These are phyloP conservation scores for Fonsecaea erecta DNA, from an alignment of 2,329 filamentous ascomycete genomes.

Conservation along the genomic window DNA sequence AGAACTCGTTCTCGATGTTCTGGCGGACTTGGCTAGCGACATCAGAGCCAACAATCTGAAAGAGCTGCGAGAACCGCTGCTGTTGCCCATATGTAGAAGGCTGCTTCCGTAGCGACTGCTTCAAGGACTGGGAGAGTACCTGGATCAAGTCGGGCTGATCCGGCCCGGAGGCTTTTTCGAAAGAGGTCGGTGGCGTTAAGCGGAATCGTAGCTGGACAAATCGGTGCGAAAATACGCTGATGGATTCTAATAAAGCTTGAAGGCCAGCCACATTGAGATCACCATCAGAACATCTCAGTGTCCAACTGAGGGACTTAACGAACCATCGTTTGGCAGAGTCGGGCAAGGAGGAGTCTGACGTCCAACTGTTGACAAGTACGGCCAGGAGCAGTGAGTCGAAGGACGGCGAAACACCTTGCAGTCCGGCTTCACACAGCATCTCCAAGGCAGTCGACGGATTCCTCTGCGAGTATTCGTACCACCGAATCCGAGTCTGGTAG, in stretches of 20 bases:
- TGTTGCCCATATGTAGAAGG: constrained; percentile 1
- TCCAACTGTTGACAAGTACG: constrained; percentile 14
- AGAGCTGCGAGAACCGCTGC: constrained; percentile 23
- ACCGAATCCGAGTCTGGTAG: constrained; percentile 27
- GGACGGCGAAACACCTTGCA: constrained; percentile 37
- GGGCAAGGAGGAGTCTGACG: constrained; percentile 13
- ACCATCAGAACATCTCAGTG: constrained; percentile 11
- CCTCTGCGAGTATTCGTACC: constrained; percentile 41
- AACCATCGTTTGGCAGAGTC: constrained; percentile 17
- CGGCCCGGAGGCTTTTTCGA: constrained; percentile 17
- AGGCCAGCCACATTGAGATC: constrained; percentile 15
- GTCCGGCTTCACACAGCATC: constrained; percentile 39
- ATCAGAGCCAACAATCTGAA: constrained; percentile 21
- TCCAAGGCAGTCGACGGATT: constrained; percentile 43
- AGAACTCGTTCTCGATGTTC: constrained; percentile 49
- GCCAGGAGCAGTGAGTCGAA: constrained; percentile 15
- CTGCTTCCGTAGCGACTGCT: constrained; percentile 11
- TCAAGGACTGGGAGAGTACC: constrained; percentile 39
- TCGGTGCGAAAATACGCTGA: constrained; percentile 31
- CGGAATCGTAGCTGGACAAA: constrained; percentile 30
- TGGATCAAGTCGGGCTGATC: constrained; percentile 33
- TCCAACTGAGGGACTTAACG: constrained; percentile 20
- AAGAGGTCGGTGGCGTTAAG: constrained; percentile 9
- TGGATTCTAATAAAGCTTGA: constrained; percentile 41
- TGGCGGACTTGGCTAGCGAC: constrained; percentile 45